phyloP scores from a whole-genome alignment of 371 early-diverging fungal genomes.

The Zychaea mexicana region DNA sequence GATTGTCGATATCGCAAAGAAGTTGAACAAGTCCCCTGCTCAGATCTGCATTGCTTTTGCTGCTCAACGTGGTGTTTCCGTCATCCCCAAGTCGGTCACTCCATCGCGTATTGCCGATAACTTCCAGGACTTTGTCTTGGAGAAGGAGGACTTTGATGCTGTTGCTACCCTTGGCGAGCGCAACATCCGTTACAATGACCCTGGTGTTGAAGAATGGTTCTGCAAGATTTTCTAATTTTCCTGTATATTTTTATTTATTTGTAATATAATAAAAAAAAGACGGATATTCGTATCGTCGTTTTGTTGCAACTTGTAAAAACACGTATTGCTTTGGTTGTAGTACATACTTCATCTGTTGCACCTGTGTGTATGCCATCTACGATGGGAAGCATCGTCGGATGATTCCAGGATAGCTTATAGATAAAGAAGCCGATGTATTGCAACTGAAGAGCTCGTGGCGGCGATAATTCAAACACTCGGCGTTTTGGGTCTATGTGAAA shows the following conservation, averaged over 20 bases:
- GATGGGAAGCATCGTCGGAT: no score
- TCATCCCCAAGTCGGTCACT: conserved; percentile 61
- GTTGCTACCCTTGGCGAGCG: conserved; percentile 35
- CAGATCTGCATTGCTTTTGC: conserved; percentile 85
- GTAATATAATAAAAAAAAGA: background rate
- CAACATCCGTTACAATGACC: conserved; percentile 48
- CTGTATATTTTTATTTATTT: conserved; percentile 1
- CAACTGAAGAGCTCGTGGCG: no score
- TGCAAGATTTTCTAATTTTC: conserved; percentile 30
- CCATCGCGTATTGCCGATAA: conserved; percentile 56
- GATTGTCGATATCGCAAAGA: conserved; percentile 63
- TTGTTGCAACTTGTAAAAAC: background rate
- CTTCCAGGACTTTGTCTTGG: conserved; percentile 54
- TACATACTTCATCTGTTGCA: no score
- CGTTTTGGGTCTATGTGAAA: no score
- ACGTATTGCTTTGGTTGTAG: no score
- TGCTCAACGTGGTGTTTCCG: conserved; percentile 63
- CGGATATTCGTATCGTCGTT: background rate
- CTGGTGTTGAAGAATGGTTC: conserved; percentile 43
- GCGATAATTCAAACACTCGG: no score
- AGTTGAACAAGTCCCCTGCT: conserved; percentile 68
- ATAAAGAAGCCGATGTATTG: no score
- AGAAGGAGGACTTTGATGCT: conserved; percentile 51
- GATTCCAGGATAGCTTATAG: no score
- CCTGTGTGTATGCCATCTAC: no score